phyloP scores from a whole-genome alignment of 495 filamentous ascomycete genomes.

The Bacidia rubella region DNA sequence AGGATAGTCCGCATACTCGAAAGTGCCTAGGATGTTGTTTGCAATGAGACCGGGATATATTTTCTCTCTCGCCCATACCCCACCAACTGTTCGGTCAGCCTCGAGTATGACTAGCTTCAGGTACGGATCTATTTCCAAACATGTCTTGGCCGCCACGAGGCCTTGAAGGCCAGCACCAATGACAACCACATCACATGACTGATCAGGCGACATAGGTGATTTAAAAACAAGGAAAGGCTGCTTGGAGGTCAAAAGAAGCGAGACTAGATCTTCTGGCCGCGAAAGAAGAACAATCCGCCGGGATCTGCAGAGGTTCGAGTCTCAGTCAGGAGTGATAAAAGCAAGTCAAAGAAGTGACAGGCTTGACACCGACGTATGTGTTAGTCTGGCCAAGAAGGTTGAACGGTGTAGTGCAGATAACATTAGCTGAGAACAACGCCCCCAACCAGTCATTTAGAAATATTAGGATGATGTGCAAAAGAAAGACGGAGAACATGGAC shows the following conservation, averaged over 20 bases:
- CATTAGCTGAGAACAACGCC: no score
- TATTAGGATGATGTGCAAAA: no score
- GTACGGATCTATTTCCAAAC: constrained; percentile 39
- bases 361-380: no score
- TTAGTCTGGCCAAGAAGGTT: no score
- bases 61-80: constrained; percentile 52
- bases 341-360: no score
- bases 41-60: constrained; percentile 57
- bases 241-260: no score
- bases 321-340: no score
- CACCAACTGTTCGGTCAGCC: constrained; percentile 43
- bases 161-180: constrained; percentile 40
- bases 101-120: constrained; percentile 41
- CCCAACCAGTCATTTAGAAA: no score
- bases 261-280: neutral
- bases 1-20: constrained; percentile 60
- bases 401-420: no score
- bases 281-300: neutral
- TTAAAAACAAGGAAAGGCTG: neutral
- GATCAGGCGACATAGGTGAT: neutral
- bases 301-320: no score
- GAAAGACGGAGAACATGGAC: no score
- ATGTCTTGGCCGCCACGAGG: constrained; percentile 47
- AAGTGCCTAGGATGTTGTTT: constrained; percentile 49
- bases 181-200: constrained; percentile 10